Conservation (phyloP, 2,329 filamentous ascomycete species). For the Intubia oerlemansii region DNA sequence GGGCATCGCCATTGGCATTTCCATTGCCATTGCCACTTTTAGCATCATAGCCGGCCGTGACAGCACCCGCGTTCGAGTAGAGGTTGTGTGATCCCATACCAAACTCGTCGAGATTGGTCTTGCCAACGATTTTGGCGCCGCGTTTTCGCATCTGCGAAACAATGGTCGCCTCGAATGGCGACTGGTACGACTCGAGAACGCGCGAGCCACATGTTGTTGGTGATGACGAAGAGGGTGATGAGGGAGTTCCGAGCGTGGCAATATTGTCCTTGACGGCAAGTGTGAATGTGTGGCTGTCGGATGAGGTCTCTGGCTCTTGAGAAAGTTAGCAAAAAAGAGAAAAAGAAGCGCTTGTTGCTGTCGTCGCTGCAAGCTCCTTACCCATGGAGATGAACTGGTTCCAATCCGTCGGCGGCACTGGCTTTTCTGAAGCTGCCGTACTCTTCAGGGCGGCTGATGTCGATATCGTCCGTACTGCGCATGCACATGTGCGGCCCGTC, state of each 20-base stretch:
- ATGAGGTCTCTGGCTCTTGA: too few species aligned
- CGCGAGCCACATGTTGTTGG: conserved; percentile 72
- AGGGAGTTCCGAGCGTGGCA: conserved; percentile 33
- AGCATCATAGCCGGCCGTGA: too few species aligned
- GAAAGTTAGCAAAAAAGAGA: too few species aligned
- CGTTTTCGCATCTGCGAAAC: conserved; percentile 40
- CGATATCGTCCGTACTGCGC: too few species aligned
- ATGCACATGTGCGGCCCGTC: too few species aligned
- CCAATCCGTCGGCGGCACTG: conserved; percentile 5
- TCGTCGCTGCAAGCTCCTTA: neutral
- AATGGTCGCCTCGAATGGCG: conserved; percentile 66
- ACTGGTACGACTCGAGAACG: conserved; percentile 44
- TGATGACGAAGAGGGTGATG: too few species aligned
- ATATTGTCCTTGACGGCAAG: conserved; percentile 61
- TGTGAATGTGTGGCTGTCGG: conserved; percentile 12
- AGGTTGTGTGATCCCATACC: conserved; percentile 17
- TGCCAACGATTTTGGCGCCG: conserved; percentile 45
- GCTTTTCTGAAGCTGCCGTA: too few species aligned
- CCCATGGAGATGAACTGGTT: conserved; percentile 7
- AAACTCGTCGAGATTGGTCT: conserved; percentile 69
- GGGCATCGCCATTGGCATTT: conserved; percentile 7
- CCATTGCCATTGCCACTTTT: too few species aligned
- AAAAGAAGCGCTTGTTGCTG: too few species aligned
- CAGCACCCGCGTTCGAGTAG: conserved; percentile 11
- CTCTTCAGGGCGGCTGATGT: too few species aligned